Percentiles rank a stretch among this genome's conserved stretches.
phyloP scores from a whole-genome alignment of 2,329 filamentous ascomycete genomes.

The Sordariomycetes sp. region DNA sequence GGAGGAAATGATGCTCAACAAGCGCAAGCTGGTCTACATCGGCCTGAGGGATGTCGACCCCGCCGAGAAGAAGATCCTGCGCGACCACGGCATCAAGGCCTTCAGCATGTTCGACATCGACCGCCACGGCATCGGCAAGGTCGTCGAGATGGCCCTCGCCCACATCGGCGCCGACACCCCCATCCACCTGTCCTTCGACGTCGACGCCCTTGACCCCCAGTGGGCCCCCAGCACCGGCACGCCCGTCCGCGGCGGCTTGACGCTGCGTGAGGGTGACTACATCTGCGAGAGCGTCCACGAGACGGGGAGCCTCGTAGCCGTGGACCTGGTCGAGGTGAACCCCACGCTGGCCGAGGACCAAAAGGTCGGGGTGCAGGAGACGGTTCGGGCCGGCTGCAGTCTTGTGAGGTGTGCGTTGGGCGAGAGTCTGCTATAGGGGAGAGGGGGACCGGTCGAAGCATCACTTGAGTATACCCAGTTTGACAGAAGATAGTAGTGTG shows the following conservation, averaged over 20 bases:
- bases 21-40: conserved; percentile 92
- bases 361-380: conserved; percentile 66
- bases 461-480: neutral
- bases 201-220: conserved; percentile 91
- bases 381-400: conserved; percentile 81
- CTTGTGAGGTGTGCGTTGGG: conserved; percentile 86
- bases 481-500: neutral
- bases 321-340: conserved; percentile 80
- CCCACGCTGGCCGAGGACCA: conserved; percentile 55
- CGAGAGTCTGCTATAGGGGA: conserved; percentile 67
- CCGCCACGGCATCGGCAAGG: conserved; percentile 83
- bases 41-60: conserved; percentile 85
- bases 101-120: conserved; percentile 99
- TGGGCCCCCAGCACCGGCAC: conserved; percentile 96
- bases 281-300: conserved; percentile 84
- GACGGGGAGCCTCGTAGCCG: conserved; percentile 68
- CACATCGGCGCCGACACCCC: conserved; percentile 93
- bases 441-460: neutral
- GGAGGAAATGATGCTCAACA: conserved; percentile 58
- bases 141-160: conserved; percentile 96
- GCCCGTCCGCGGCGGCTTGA: conserved; percentile 86
- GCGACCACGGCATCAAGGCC: conserved; percentile 84
- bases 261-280: conserved; percentile 90
- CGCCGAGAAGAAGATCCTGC: conserved; percentile 87
- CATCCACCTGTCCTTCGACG: conserved; percentile 94